phyloP scores from a whole-genome alignment of 768 basidiomycete species.

The Kwoniella dendrophila region DNA sequence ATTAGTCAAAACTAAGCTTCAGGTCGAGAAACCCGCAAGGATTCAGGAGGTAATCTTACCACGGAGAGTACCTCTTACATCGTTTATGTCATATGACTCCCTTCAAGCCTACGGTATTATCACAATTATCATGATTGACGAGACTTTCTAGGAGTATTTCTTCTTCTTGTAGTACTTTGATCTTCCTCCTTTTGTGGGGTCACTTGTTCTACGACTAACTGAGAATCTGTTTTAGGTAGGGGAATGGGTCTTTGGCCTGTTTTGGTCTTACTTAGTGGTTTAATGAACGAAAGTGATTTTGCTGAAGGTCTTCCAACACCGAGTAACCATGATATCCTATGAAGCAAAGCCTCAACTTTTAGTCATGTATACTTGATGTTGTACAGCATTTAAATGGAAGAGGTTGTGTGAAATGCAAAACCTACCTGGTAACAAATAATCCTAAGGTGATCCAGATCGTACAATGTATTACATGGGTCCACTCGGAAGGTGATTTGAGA shows the following conservation, averaged over 20 bases:
- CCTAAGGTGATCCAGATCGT: conserved; percentile 48
- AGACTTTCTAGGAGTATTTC: conserved; percentile 9
- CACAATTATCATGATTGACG: neutral
- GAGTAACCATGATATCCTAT: conserved; percentile 11
- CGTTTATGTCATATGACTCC: too few species aligned
- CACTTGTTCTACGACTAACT: conserved; percentile 12
- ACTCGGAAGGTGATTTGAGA: conserved; percentile 35
- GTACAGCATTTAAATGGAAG: neutral
- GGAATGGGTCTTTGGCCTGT: conserved; percentile 17
- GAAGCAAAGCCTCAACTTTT: neutral
- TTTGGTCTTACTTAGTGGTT: neutral
- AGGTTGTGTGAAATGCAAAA: neutral
- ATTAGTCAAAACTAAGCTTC: too few species aligned
- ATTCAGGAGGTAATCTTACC: too few species aligned
- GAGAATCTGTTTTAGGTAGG: conserved; percentile 14
- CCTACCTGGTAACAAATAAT: conserved; percentile 38
- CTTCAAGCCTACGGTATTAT: too few species aligned
- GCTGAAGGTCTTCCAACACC: conserved; percentile 15
- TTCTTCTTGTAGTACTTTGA: neutral
- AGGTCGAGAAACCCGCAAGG: too few species aligned
- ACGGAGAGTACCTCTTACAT: too few species aligned
- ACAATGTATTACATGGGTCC: conserved; percentile 50
- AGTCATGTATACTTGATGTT: too few species aligned
- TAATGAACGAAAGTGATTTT: conserved; percentile 4
- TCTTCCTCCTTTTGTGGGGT: neutral